Evolutionary conservation across 768 basidiomycete genomes (phyloP).

Genomic region (Nevesoporus exiguus): DNA sequence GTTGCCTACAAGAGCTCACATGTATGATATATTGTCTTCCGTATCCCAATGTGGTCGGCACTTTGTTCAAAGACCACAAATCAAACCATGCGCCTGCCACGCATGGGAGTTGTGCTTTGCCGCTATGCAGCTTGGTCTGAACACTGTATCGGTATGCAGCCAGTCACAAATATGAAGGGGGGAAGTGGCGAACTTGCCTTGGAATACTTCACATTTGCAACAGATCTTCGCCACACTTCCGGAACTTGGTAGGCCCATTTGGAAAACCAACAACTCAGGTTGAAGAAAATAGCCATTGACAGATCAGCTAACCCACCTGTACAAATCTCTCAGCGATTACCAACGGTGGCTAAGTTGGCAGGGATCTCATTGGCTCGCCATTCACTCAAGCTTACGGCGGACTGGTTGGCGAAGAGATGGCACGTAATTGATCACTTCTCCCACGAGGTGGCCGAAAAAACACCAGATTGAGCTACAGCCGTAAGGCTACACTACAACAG

Average conservation of each 20-base stretch:
- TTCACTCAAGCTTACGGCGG: not conserved
- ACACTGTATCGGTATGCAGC: not conserved
- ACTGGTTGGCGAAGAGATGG: not conserved
- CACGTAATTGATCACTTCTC: constrained; percentile 5
- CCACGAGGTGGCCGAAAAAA: not conserved
- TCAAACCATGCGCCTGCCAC: constrained; percentile 10
- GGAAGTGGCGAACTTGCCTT: not conserved
- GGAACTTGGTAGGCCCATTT: constrained; percentile 1
- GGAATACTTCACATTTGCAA: not conserved
- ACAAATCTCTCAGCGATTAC: not conserved
- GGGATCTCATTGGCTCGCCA: not conserved
- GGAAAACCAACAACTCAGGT: not conserved
- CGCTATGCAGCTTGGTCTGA: not conserved
- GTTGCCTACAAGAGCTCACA: constrained; percentile 8
- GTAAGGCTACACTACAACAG: constrained; percentile 24
- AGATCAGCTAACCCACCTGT: constrained; percentile 9
- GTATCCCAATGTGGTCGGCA: constrained; percentile 6
- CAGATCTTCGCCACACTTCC: constrained; percentile 1
- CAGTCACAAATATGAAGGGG: not conserved
- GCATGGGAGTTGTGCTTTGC: not conserved
- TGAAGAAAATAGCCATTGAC: not conserved
- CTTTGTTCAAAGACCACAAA: not conserved
- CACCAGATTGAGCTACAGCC: constrained; percentile 14
- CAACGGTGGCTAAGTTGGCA: constrained; percentile 12
- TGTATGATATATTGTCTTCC: constrained; percentile 15